Conservation (phyloP, 768 basidiomycete genomes). For the Boletus rubroflammeus region DNA sequence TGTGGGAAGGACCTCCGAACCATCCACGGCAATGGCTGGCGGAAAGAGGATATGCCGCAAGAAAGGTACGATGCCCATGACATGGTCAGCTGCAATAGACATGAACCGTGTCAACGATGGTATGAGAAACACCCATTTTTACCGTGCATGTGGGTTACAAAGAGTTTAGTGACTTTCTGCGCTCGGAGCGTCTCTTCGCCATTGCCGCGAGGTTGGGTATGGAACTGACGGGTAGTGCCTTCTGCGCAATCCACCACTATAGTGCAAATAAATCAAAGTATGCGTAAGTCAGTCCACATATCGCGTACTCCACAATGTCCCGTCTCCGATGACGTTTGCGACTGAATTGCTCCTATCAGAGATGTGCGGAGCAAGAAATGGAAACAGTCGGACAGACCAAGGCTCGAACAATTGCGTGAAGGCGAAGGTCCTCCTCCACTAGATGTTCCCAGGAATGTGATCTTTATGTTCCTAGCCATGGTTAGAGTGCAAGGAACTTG, state of each 20-base stretch:
- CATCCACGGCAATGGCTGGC: conserved; percentile 29
- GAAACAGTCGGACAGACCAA: conserved; percentile 29
- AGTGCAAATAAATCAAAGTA: conserved; percentile 1
- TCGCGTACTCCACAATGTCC: conserved; percentile 64
- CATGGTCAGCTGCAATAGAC: conserved; percentile 56
- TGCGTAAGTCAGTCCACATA: not conserved
- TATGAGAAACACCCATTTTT: not conserved
- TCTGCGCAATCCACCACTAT: conserved; percentile 84
- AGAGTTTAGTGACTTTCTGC: conserved; percentile 59
- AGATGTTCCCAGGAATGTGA: conserved; percentile 75
- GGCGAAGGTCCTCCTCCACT: conserved; percentile 73
- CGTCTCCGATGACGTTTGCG: conserved; percentile 51
- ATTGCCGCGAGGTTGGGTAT: conserved; percentile 43
- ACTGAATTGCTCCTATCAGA: conserved; percentile 30
- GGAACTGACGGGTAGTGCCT: conserved; percentile 71
- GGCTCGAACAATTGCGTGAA: conserved; percentile 73
- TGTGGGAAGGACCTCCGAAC: conserved; percentile 9
- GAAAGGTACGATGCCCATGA: conserved; percentile 68
- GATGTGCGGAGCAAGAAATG: not conserved
- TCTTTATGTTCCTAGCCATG: conserved; percentile 44
- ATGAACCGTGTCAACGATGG: not conserved
- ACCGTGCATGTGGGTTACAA: conserved; percentile 88
- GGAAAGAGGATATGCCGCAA: conserved; percentile 57
- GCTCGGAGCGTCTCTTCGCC: conserved; percentile 35
- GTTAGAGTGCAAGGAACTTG: not conserved